A percentile compares a stretch with the other conserved stretches of the same genome.
phyloP scores from a whole-genome alignment of 306 rosid species.

The Abrus pulchellus region DNA sequence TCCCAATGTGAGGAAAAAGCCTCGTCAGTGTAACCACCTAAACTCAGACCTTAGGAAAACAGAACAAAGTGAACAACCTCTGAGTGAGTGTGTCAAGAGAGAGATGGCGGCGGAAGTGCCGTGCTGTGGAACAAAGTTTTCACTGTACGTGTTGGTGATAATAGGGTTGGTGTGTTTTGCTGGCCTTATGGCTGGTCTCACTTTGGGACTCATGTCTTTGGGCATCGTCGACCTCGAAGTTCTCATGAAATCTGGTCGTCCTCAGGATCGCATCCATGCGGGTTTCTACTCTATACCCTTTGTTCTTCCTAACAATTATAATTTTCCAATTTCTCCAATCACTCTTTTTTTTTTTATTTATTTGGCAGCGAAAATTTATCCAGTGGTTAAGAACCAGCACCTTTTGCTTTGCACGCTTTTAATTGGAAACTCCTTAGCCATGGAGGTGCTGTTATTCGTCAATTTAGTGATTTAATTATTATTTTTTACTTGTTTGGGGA shows the following conservation, averaged over 20 bases:
- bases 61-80: not conserved
- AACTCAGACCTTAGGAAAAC: not conserved
- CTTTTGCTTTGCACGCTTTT: conserved; percentile 93
- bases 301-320: not conserved
- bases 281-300: not conserved
- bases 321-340: not conserved
- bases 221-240: conserved; percentile 99
- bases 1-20: not conserved
- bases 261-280: conserved; percentile 91
- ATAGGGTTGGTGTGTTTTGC: conserved; percentile 84
- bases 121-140: conserved; percentile 78
- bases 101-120: conserved; percentile 69
- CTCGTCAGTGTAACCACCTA: not conserved
- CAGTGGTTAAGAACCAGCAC: conserved; percentile 98
- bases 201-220: conserved; percentile 96
- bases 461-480: not conserved
- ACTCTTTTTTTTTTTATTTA: not conserved
- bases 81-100: not conserved
- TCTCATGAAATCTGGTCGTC: conserved; percentile 94
- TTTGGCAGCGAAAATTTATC: conserved; percentile 87
- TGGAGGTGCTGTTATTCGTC: conserved; percentile 73
- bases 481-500: not conserved
- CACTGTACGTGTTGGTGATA: conserved; percentile 58
- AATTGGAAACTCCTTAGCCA: conserved; percentile 92
- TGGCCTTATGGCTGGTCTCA: conserved; percentile 97